Conservation (phyloP, 2,329 filamentous ascomycete species). For the Scytalidium sp. region DNA sequence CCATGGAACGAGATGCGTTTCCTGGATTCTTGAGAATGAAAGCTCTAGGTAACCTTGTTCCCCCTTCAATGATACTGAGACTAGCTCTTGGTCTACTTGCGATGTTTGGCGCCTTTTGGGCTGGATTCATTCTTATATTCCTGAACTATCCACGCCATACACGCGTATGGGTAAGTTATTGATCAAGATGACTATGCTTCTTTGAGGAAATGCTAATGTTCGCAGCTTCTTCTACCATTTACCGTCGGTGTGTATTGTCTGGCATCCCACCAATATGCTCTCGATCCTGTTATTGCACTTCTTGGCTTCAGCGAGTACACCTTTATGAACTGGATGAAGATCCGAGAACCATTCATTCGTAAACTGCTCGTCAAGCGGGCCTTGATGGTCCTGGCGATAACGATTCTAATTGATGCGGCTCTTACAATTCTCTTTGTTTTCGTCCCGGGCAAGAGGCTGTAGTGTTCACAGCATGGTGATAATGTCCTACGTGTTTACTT, state of each 20-base stretch:
- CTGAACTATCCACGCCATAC: slow-evolving; percentile 71
- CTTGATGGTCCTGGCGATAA: slow-evolving; percentile 74
- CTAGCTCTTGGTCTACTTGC: slow-evolving; percentile 80
- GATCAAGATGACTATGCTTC: not conserved
- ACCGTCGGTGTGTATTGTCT: slow-evolving; percentile 86
- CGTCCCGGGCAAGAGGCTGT: slow-evolving; percentile 84
- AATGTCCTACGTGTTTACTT: not conserved
- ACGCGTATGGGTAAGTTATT: slow-evolving; percentile 74
- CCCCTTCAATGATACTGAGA: slow-evolving; percentile 81
- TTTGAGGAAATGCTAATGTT: slow-evolving; percentile 23
- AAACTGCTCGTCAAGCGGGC: slow-evolving; percentile 82
- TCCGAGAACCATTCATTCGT: slow-evolving; percentile 88
- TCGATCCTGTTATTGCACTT: slow-evolving; percentile 87
- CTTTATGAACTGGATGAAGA: slow-evolving; percentile 83
- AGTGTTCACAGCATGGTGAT: slow-evolving; percentile 14
- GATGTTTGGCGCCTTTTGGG: slow-evolving; percentile 93
- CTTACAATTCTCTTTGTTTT: slow-evolving; percentile 89
- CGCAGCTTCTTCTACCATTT: slow-evolving; percentile 79
- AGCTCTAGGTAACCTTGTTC: slow-evolving; percentile 92
- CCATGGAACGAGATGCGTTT: slow-evolving; percentile 99
- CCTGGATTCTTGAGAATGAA: slow-evolving; percentile 94
- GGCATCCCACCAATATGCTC: slow-evolving; percentile 89
- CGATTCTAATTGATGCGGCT: slow-evolving; percentile 73
- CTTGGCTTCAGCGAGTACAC: slow-evolving; percentile 95
- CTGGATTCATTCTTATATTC: slow-evolving; percentile 90